These are phyloP conservation scores for Trichoderma asperellum DNA, from an alignment of 2,329 filamentous ascomycete species.

Conservation along the genomic window DNA sequence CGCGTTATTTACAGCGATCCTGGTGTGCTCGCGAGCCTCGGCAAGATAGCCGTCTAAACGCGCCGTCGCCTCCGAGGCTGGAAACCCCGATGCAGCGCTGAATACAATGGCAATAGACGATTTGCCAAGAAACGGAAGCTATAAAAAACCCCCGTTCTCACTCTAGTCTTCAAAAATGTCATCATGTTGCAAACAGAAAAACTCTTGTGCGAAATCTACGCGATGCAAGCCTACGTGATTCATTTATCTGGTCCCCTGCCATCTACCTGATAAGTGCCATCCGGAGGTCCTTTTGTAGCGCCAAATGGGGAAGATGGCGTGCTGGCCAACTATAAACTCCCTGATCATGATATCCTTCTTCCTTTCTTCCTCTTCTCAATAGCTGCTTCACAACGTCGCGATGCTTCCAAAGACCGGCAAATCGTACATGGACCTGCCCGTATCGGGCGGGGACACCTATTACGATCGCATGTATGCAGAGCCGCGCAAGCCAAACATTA, in stretches of 20 bases:
- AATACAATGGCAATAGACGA: not conserved
- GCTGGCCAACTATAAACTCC: not conserved
- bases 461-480: not conserved
- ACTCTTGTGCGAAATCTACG: not conserved
- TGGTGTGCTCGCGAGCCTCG: not conserved
- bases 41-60: not conserved
- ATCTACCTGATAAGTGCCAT: not conserved
- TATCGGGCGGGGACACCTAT: not conserved
- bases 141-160: not conserved
- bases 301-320: not conserved
- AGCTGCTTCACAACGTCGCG: not conserved
- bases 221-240: not conserved
- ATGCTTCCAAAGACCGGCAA: not conserved
- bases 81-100: not conserved
- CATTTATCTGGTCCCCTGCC: not conserved
- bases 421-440: constrained; percentile 18
- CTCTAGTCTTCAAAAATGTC: not conserved
- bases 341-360: not conserved
- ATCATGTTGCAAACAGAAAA: not conserved
- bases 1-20: not conserved
- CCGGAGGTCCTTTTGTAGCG: not conserved
- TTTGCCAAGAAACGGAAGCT: not conserved
- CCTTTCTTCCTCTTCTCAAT: not conserved
- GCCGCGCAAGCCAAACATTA: constrained; percentile 34
- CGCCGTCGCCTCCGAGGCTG: not conserved